Percentiles rank a stretch among this genome's conserved stretches.
Evolutionary conservation across 192 early-diverging fungal species (phyloP).

Genomic region (Spizellomyces punctatus): DNA sequence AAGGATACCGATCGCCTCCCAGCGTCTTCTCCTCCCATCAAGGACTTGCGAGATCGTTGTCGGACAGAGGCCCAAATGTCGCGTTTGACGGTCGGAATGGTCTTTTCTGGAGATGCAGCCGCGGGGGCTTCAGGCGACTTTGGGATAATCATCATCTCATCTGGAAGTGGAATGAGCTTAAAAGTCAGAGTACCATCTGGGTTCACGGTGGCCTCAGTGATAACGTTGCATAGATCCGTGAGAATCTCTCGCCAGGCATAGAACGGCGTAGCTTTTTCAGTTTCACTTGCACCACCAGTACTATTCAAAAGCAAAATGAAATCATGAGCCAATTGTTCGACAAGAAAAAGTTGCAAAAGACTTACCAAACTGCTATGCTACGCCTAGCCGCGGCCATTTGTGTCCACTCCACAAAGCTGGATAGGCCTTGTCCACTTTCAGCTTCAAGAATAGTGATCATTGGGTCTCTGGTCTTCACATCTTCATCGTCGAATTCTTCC

Average conservation of each 20-base stretch:
- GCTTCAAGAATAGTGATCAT: conserved; percentile 48
- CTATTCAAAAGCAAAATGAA: conserved; percentile 28
- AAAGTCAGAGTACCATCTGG: not conserved
- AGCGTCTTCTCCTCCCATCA: not conserved
- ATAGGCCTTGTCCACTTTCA: conserved; percentile 53
- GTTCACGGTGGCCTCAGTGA: conserved; percentile 33
- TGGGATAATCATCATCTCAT: too few relatives aligned
- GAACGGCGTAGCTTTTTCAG: conserved; percentile 50
- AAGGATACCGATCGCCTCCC: not conserved
- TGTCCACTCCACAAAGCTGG: conserved; percentile 47
- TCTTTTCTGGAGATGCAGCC: too few relatives aligned
- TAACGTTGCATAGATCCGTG: conserved; percentile 37
- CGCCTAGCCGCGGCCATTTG: conserved; percentile 40
- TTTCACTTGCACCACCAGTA: conserved; percentile 38
- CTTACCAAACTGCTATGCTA: conserved; percentile 45
- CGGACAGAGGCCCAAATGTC: not conserved
- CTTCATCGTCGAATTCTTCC: conserved; percentile 17
- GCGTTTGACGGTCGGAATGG: not conserved
- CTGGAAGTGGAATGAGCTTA: not conserved
- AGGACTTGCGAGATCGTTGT: conserved; percentile 1
- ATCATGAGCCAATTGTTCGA: not conserved
- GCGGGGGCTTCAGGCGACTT: too few relatives aligned
- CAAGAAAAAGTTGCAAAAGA: not conserved
- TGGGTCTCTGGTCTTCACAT: not conserved
- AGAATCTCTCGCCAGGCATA: conserved; percentile 45